These are phyloP conservation scores for Rhizopogon vulgaris DNA, from an alignment of 768 basidiomycete species.

Conservation along the genomic window DNA sequence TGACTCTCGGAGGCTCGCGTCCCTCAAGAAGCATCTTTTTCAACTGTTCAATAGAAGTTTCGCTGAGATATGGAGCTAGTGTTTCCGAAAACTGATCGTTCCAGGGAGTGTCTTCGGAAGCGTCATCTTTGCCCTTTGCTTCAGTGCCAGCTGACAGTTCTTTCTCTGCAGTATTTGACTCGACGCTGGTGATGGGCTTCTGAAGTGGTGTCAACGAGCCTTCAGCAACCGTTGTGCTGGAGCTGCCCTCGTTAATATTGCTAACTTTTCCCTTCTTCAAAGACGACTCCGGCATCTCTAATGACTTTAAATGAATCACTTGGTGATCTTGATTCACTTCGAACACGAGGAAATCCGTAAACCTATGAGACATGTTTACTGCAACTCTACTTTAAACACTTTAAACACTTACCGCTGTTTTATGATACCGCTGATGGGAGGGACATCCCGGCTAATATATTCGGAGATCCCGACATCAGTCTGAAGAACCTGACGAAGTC, in stretches of 20 bases:
- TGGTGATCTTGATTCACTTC: constrained; percentile 83
- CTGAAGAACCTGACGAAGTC: constrained; percentile 59
- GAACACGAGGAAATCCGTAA: constrained; percentile 94
- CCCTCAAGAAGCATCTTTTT: constrained; percentile 80
- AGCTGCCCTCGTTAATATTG: constrained; percentile 3
- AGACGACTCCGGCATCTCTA: constrained; percentile 61
- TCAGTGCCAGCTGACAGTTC: constrained; percentile 3
- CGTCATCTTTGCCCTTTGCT: constrained; percentile 9
- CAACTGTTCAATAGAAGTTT: constrained; percentile 51
- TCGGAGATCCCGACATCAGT: constrained; percentile 87
- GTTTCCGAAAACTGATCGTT: constrained; percentile 49
- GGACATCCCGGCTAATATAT: constrained; percentile 66
- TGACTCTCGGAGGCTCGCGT: constrained; percentile 64
- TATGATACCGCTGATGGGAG: constrained; percentile 85
- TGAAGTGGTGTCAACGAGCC: not conserved
- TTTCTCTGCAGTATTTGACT: constrained; percentile 1
- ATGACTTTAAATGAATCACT: constrained; percentile 74
- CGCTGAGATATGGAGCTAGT: constrained; percentile 60
- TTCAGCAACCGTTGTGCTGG: constrained; percentile 10
- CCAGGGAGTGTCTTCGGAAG: constrained; percentile 48
- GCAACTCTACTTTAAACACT: not conserved
- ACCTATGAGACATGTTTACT: constrained; percentile 42
- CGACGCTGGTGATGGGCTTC: not conserved
- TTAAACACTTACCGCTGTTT: constrained; percentile 74
- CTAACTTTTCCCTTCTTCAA: constrained; percentile 32